These are phyloP conservation scores for Oryza officinalis DNA, from an alignment of 176 grass and related monocot genomes.

Conservation along the genomic window DNA sequence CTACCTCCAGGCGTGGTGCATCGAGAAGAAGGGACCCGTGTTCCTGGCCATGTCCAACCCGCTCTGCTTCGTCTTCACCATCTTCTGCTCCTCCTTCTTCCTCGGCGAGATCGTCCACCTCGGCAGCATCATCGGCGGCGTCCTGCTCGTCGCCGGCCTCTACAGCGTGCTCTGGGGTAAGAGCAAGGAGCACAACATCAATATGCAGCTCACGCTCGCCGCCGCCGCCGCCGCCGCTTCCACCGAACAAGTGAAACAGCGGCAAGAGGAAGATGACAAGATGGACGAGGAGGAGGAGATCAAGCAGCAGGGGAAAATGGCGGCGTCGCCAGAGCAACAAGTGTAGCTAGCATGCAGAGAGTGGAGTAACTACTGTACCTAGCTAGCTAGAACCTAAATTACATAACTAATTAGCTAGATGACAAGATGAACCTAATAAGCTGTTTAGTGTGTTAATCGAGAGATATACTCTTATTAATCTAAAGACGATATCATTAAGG, in stretches of 20 bases:
- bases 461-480: no score
- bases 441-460: no score
- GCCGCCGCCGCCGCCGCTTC: no score
- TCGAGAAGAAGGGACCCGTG: slow-evolving; percentile 60
- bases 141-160: slow-evolving; percentile 43
- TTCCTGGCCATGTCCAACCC: slow-evolving; percentile 71
- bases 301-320: not conserved
- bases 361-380: not conserved
- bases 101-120: slow-evolving; percentile 53
- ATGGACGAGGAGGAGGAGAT: not conserved
- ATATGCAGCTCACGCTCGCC: not conserved
- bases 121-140: slow-evolving; percentile 57
- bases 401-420: not conserved
- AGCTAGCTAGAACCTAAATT: not conserved
- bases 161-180: slow-evolving; percentile 65
- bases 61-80: slow-evolving; percentile 51
- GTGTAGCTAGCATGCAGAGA: not conserved
- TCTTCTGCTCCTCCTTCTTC: slow-evolving; percentile 56
- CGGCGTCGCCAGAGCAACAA: not conserved
- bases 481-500: no score
- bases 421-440: no score
- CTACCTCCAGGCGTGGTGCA: slow-evolving; percentile 70
- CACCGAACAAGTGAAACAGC: no score
- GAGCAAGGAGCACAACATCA: slow-evolving; percentile 25
- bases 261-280: no score